A percentile compares a stretch with the other conserved stretches of the same genome.
Evolutionary conservation across 306 rosid species (phyloP).

Genomic region (Malus domestica): DNA sequence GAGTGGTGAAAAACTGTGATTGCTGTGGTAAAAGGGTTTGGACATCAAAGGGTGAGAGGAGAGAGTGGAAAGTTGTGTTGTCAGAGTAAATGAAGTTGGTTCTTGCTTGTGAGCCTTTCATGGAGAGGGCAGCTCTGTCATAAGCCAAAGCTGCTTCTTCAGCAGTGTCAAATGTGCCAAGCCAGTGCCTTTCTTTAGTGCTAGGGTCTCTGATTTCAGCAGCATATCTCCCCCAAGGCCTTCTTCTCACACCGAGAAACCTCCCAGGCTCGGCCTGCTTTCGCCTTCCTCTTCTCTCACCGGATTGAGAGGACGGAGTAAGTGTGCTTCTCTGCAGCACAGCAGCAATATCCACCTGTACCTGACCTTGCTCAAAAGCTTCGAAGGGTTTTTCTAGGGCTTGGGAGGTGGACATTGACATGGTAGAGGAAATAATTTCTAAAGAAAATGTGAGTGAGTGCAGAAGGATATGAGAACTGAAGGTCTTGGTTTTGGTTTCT

Average conservation of each 20-base stretch:
- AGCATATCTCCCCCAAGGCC: slow-evolving; percentile 98
- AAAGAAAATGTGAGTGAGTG: not conserved
- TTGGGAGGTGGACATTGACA: slow-evolving; percentile 70
- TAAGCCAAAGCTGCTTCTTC: slow-evolving; percentile 99
- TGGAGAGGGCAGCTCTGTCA: slow-evolving; percentile 97
- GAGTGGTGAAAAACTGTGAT: slow-evolving; percentile 26
- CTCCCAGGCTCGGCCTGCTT: slow-evolving; percentile 88
- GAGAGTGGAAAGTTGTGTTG: slow-evolving; percentile 53
- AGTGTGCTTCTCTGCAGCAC: slow-evolving; percentile 60
- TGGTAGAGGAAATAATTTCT: not conserved
- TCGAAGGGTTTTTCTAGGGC: slow-evolving; percentile 47
- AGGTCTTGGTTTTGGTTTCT: slow-evolving; percentile 22
- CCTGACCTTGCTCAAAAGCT: slow-evolving; percentile 32
- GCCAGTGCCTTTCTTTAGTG: slow-evolving; percentile 97
- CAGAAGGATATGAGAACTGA: slow-evolving; percentile 5
- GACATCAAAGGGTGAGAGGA: slow-evolving; percentile 50
- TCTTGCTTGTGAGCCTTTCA: slow-evolving; percentile 94
- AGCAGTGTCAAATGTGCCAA: slow-evolving; percentile 98
- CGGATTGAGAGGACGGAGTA: slow-evolving; percentile 33
- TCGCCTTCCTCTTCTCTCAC: slow-evolving; percentile 80
- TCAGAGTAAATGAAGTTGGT: slow-evolving; percentile 88
- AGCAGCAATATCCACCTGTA: slow-evolving; percentile 53
- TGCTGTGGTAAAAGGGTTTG: slow-evolving; percentile 46
- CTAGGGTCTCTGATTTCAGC: slow-evolving; percentile 97
- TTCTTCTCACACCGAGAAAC: slow-evolving; percentile 83